Conservation (phyloP, 768 basidiomycete genomes). For the Dendrothele bispora region DNA sequence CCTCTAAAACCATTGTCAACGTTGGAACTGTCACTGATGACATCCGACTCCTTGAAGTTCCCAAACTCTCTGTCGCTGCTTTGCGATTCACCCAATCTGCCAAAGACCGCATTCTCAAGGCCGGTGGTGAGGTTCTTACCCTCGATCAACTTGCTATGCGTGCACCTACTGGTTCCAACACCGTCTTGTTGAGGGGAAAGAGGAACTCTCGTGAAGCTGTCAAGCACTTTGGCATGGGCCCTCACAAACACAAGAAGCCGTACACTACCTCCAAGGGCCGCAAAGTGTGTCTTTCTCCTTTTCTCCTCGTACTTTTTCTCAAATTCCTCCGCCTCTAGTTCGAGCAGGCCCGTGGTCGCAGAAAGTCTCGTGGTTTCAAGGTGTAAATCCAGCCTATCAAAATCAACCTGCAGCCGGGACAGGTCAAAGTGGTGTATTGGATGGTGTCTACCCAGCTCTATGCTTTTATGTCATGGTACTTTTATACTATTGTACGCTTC, state of each 20-base stretch:
- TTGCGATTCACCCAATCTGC: constrained; percentile 93
- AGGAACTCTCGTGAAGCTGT: constrained; percentile 92
- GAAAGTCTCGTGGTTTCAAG: constrained; percentile 98
- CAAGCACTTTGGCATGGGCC: constrained; percentile 98
- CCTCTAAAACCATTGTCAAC: constrained; percentile 82
- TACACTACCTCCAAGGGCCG: constrained; percentile 94
- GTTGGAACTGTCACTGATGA: constrained; percentile 97
- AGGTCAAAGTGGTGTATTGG: too few species aligned
- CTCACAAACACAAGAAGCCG: constrained; percentile 99
- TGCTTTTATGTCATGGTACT: too few species aligned
- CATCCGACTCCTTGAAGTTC: constrained; percentile 65
- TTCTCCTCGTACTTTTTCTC: not conserved
- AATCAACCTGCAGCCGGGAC: constrained; percentile 9
- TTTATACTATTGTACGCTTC: too few species aligned
- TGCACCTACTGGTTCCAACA: constrained; percentile 94
- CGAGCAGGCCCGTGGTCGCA: constrained; percentile 97
- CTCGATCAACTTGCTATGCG: constrained; percentile 96
- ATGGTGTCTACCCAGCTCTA: too few species aligned
- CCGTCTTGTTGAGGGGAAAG: constrained; percentile 89
- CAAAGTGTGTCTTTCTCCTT: constrained; percentile 54
- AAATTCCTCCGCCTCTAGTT: constrained; percentile 48
- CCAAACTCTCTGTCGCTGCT: constrained; percentile 83
- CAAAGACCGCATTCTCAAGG: constrained; percentile 91
- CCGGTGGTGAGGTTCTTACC: constrained; percentile 93
- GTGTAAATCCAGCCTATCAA: constrained; percentile 58